These are phyloP conservation scores for Diplodia seriata DNA, from an alignment of 2,329 filamentous ascomycete species.

Conservation along the genomic window DNA sequence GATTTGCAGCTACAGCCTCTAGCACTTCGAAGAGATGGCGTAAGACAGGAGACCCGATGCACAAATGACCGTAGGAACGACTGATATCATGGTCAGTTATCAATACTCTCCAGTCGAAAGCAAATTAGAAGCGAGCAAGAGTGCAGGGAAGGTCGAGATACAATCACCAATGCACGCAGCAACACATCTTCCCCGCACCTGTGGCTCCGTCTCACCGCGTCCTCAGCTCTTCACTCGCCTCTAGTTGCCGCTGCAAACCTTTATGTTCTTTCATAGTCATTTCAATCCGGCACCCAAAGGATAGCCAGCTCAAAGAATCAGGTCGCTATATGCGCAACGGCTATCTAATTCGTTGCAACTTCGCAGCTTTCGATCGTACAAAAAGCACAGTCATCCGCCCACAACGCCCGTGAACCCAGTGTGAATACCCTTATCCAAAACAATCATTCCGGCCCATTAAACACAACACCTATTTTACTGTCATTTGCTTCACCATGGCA, in stretches of 20 bases:
- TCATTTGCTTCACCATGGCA: neutral
- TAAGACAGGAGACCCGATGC: too few relatives aligned
- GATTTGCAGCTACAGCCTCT: neutral
- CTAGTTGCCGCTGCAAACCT: too few relatives aligned
- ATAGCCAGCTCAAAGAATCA: neutral
- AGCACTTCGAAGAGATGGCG: neutral
- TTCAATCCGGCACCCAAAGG: neutral
- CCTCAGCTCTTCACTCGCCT: too few relatives aligned
- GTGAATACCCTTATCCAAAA: slow-evolving; percentile 13
- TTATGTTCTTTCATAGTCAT: neutral
- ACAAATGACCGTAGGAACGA: neutral
- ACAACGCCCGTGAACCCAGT: slow-evolving; percentile 18
- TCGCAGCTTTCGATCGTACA: slow-evolving; percentile 2
- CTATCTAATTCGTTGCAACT: neutral
- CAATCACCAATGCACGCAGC: too few relatives aligned
- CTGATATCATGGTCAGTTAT: too few relatives aligned
- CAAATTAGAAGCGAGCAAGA: too few relatives aligned
- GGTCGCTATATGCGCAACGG: slow-evolving; percentile 4
- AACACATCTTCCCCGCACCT: too few relatives aligned
- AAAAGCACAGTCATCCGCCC: neutral
- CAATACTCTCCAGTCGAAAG: too few relatives aligned
- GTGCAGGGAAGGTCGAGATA: too few relatives aligned
- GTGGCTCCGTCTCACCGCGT: too few relatives aligned
- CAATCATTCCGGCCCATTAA: slow-evolving; percentile 7
- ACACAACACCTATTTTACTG: slow-evolving; percentile 9